A percentile compares a stretch with the other conserved stretches of the same genome.
Evolutionary conservation across 2,329 filamentous ascomycete species (phyloP).

Genomic region (Sordariomycetes sp.): DNA sequence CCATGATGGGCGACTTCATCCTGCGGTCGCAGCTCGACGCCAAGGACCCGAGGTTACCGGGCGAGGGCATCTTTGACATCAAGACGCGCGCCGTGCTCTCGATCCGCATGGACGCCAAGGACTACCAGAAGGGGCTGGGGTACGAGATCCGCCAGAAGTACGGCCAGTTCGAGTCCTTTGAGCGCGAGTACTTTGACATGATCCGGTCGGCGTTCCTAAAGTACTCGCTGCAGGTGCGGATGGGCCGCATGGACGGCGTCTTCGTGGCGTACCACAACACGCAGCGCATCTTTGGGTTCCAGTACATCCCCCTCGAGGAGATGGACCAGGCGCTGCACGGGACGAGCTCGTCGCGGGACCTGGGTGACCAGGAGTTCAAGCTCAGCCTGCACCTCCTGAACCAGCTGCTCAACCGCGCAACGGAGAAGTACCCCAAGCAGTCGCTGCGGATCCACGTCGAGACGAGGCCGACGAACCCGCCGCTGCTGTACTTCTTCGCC

Average conservation of each 20-base stretch:
- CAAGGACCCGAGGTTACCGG: slow-evolving; percentile 71
- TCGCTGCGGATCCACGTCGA: slow-evolving; percentile 76
- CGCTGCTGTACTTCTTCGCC: slow-evolving; percentile 81
- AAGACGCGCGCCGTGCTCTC: slow-evolving; percentile 89
- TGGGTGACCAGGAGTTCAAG: slow-evolving; percentile 80
- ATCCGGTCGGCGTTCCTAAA: slow-evolving; percentile 89
- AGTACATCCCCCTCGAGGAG: slow-evolving; percentile 76
- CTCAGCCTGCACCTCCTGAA: slow-evolving; percentile 70
- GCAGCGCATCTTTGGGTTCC: slow-evolving; percentile 90
- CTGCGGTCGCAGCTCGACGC: slow-evolving; percentile 95
- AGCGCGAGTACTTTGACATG: slow-evolving; percentile 96
- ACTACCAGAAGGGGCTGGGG: slow-evolving; percentile 61
- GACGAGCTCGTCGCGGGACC: slow-evolving; percentile 36
- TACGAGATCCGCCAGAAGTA: slow-evolving; percentile 73
- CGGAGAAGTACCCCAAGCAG: slow-evolving; percentile 58
- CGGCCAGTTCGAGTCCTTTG: slow-evolving; percentile 81
- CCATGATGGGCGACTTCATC: slow-evolving; percentile 72
- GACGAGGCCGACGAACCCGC: slow-evolving; percentile 43
- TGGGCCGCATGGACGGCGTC: slow-evolving; percentile 97
- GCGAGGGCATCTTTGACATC: slow-evolving; percentile 87
- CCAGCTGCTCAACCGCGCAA: slow-evolving; percentile 63
- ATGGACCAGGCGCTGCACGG: slow-evolving; percentile 90
- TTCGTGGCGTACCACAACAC: slow-evolving; percentile 96
- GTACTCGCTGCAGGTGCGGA: slow-evolving; percentile 90
- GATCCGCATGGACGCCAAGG: slow-evolving; percentile 72